A percentile compares a stretch with the other conserved stretches of the same genome.
phyloP scores from a whole-genome alignment of 1,284 basidiomycete species.

The Cutaneotrichosporon mucoides region DNA sequence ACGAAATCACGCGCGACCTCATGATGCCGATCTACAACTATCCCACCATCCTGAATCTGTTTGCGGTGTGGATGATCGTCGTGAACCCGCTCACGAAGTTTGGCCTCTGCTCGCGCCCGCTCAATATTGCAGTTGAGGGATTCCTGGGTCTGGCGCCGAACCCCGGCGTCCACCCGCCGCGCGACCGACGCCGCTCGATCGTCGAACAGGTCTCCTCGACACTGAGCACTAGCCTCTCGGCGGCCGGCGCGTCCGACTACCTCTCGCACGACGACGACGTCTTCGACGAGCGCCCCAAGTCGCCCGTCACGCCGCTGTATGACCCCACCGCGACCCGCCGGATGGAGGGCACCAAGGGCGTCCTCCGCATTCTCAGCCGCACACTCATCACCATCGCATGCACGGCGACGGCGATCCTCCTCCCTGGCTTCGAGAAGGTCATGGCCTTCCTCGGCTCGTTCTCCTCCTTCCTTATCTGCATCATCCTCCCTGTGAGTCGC shows the following conservation, averaged over 20 bases:
- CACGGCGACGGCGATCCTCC: conserved; percentile 31
- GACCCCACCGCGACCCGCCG: neutral
- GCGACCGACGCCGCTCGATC: conserved; percentile 1
- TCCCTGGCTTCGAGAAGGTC: conserved; percentile 58
- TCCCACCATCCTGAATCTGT: conserved; percentile 65
- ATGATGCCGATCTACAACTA: conserved; percentile 68
- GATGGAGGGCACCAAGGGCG: conserved; percentile 20
- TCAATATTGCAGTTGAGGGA: conserved; percentile 74
- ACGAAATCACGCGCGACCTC: conserved; percentile 87
- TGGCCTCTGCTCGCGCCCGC: conserved; percentile 77
- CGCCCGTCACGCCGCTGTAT: conserved; percentile 1
- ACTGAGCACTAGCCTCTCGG: conserved; percentile 10
- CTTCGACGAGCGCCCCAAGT: conserved; percentile 3
- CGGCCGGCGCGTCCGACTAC: conserved; percentile 14
- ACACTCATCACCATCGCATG: conserved; percentile 37
- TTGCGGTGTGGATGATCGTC: conserved; percentile 86
- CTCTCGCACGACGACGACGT: neutral
- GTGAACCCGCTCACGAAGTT: conserved; percentile 85
- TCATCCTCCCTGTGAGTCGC: conserved; percentile 65
- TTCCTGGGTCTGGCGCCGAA: conserved; percentile 60
- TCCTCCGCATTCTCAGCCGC: conserved; percentile 31
- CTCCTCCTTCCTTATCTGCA: conserved; percentile 75
- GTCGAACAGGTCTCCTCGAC: conserved; percentile 5
- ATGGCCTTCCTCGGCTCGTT: conserved; percentile 90
- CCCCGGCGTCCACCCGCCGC: conserved; percentile 16